A percentile compares a stretch with the other conserved stretches of the same genome.
Evolutionary conservation across 2,329 filamentous ascomycete genomes (phyloP).

Genomic region (Exophiala sp.): DNA sequence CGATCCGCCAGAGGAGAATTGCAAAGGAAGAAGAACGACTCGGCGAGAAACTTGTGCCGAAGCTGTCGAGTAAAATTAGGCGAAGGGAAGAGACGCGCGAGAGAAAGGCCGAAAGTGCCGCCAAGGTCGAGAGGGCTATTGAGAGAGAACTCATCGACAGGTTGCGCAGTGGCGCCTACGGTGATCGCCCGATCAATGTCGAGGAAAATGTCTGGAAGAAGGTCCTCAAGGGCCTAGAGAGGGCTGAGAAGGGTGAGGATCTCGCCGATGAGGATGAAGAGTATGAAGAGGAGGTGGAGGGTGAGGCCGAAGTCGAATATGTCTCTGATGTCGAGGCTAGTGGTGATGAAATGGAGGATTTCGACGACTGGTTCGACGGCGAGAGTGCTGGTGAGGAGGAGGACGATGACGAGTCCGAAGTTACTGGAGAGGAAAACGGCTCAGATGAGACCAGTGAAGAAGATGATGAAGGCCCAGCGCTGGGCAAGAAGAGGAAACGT

Average conservation of each 20-base stretch:
- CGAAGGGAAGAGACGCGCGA: constrained; percentile 69
- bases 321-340: constrained; percentile 85
- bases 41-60: constrained; percentile 81
- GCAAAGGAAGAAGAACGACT: constrained; percentile 84
- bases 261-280: constrained; percentile 71
- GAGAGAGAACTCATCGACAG: constrained; percentile 91
- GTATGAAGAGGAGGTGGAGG: constrained; percentile 54
- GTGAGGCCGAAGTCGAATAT: constrained; percentile 87
- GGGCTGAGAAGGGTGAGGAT: constrained; percentile 77
- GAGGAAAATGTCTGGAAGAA: constrained; percentile 96
- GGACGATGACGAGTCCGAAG: constrained; percentile 44
- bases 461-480: constrained; percentile 40
- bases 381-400: constrained; percentile 51
- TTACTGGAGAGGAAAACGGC: constrained; percentile 51
- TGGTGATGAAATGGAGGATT: constrained; percentile 77
- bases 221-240: constrained; percentile 84
- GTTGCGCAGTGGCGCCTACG: constrained; percentile 85
- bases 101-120: constrained; percentile 70
- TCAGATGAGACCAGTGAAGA: too few relatives aligned
- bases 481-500: constrained; percentile 54
- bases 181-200: constrained; percentile 88
- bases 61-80: constrained; percentile 82
- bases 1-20: constrained; percentile 67
- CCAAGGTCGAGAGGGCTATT: constrained; percentile 92
- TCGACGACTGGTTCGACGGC: constrained; percentile 89